phyloP scores from a whole-genome alignment of 75 land plant genomes.

The Cunninghamia lanceolata region DNA sequence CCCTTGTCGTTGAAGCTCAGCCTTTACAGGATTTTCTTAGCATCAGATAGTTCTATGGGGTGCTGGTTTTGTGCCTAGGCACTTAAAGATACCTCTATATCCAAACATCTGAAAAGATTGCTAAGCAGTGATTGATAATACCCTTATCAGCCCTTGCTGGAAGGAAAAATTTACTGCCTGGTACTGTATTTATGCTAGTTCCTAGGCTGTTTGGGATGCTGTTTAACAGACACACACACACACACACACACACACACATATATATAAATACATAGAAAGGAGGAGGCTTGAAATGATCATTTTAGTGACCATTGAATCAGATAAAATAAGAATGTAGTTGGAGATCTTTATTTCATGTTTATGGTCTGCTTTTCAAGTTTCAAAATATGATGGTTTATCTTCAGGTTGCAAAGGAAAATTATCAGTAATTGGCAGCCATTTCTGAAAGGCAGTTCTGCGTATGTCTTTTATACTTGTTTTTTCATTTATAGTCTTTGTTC shows the following conservation, averaged over 20 bases:
- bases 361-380: neutral
- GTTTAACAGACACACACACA: too few relatives aligned
- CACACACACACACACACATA: too few relatives aligned
- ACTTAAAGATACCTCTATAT: neutral
- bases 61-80: neutral
- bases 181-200: neutral
- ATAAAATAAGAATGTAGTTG: neutral
- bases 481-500: too few relatives aligned
- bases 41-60: neutral
- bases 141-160: neutral
- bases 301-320: neutral
- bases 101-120: neutral
- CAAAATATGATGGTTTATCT: neutral
- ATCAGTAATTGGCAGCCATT: neutral
- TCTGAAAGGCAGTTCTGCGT: neutral
- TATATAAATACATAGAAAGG: neutral
- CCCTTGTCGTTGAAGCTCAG: neutral
- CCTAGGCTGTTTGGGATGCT: neutral
- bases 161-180: neutral
- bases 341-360: too few relatives aligned
- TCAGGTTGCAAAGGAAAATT: neutral
- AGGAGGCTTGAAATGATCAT: neutral
- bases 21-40: neutral
- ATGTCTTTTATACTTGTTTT: neutral
- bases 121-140: neutral